phyloP scores from a whole-genome alignment of 75 land plant species.

The Ceratopteris richardii region DNA sequence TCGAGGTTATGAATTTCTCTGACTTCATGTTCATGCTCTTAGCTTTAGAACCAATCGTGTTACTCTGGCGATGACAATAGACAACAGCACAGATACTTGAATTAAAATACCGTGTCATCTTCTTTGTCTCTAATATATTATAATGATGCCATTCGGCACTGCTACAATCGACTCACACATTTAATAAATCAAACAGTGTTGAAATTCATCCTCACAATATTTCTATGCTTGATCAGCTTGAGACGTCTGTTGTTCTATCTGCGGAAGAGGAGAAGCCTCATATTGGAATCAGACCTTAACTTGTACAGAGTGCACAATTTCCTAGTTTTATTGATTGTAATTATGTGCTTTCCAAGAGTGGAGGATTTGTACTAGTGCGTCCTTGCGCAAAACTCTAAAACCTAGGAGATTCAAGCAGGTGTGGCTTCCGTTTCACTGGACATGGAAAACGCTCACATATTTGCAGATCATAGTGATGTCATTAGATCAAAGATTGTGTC shows the following conservation, averaged over 20 bases:
- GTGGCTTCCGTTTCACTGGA: background rate
- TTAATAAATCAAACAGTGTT: no score
- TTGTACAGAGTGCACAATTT: background rate
- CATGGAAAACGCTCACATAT: background rate
- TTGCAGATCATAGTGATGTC: background rate
- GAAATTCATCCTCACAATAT: no score
- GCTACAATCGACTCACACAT: no score
- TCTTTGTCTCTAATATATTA: no score
- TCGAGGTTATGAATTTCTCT: no score
- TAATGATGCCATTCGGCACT: no score
- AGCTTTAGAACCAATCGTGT: no score
- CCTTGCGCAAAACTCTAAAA: background rate
- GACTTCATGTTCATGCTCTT: no score
- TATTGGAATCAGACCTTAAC: background rate
- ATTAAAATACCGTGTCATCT: background rate
- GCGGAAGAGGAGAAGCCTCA: no score
- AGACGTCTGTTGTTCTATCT: no score
- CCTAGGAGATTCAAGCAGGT: background rate
- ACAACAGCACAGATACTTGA: background rate
- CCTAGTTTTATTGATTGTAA: background rate
- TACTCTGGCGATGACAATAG: background rate
- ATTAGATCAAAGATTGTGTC: conserved; percentile 50
- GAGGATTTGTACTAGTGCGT: background rate
- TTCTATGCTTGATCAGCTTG: no score
- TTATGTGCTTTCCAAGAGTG: background rate